Evolutionary conservation across 441 rosid species (phyloP), one percentile per base, ranked within the genome.

Genomic region (Breynia disticha): DNA sequence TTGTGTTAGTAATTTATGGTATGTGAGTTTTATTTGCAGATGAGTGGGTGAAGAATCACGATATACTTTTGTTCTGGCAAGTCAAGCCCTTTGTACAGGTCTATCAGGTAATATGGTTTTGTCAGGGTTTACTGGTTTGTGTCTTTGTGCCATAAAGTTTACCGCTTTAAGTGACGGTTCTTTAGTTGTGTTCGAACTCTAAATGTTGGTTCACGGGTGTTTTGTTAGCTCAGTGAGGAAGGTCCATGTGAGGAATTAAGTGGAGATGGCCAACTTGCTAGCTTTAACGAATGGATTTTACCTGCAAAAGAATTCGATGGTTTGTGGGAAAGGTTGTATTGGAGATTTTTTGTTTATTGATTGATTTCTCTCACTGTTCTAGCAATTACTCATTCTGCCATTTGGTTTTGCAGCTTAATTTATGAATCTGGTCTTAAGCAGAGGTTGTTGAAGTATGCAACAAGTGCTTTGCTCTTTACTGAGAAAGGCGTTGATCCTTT

Each of bases 281-380:
- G 85, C 74, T 93, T 93, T 73, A 81, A 84, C 52, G 98, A 88
- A 72, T 93, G 97, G 97, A 82, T 84, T 66, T 79, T 93, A 60
- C 98, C 98, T 22, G 97, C 96, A n/a, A 84, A 76, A 75, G 98
- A 93, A 72, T 93, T 86, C 71, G 91, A 93, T 75, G 97, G 98
- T 73, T 72, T 93, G 93, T 93, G 98, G 97, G 97, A 93, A 74
- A 93, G 98, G 97, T 93, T 52, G 70, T 71, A 68, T 46, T 63
- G 11, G 12, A 49, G 53, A 11, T 42, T 14, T 12, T 12, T 48
- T 60, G 19, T 41, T 50, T 52, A 20, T 35, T 19, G 17, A 24
- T 46, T 24, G n/a, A 7, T 44, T 16, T 53, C 43, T 37, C 61
- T 15, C 5, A 13, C 52, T 47, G 50, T 22, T 60, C 45, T 8